These are phyloP conservation scores for Amanita rimosa DNA, from an alignment of 768 basidiomycete species.

Conservation along the genomic window DNA sequence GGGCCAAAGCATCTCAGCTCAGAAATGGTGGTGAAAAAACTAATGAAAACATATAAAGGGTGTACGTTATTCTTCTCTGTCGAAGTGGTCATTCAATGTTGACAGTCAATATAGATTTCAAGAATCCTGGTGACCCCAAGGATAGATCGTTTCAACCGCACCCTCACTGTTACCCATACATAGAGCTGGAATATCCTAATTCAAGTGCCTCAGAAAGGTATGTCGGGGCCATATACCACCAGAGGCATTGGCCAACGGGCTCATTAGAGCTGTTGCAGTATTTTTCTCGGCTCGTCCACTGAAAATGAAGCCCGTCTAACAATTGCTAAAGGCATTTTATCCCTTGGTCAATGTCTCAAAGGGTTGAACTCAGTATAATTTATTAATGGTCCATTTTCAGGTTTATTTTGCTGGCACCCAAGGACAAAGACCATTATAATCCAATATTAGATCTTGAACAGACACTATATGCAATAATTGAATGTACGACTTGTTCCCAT, in stretches of 20 bases:
- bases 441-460: slow-evolving; percentile 73
- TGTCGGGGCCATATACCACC: slow-evolving; percentile 9
- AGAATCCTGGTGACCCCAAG: slow-evolving; percentile 47
- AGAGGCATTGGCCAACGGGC: slow-evolving; percentile 5
- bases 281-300: neutral
- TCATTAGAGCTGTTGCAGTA: slow-evolving; percentile 7
- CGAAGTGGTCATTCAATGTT: slow-evolving; percentile 8
- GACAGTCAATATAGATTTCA: slow-evolving; percentile 43
- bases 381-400: slow-evolving; percentile 21
- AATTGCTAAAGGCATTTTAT: neutral
- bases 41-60: slow-evolving; percentile 58
- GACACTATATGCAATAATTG: slow-evolving; percentile 59
- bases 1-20: slow-evolving; percentile 48
- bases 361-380: neutral
- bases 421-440: slow-evolving; percentile 81
- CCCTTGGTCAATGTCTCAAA: slow-evolving; percentile 9
- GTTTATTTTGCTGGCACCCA: slow-evolving; percentile 69
- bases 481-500: slow-evolving; percentile 33
- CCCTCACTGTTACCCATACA: slow-evolving; percentile 49
- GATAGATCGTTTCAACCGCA: slow-evolving; percentile 58
- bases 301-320: neutral
- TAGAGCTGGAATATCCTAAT: slow-evolving; percentile 75
- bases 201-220: slow-evolving; percentile 57
- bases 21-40: slow-evolving; percentile 46
- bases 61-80: slow-evolving; percentile 32